Conservation (phyloP, 345 rosid genomes). For the Brassica incana region DNA sequence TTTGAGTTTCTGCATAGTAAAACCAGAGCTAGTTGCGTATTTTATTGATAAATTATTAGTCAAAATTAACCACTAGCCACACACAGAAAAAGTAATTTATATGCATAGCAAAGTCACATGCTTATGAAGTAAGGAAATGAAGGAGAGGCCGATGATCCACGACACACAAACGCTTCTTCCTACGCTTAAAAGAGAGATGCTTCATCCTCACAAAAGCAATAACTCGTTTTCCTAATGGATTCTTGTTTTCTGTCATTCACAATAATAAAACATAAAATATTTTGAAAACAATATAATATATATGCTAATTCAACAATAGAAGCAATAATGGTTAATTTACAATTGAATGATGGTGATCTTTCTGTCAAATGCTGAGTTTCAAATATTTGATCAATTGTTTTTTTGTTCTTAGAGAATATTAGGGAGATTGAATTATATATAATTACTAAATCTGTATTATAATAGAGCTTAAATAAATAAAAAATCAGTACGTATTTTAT, state of each 20-base stretch:
- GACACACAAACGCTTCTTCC: slow-evolving; percentile 51
- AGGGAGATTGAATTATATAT: not conserved
- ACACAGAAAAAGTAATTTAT: not conserved
- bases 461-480: no score
- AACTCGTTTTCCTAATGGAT: slow-evolving; percentile 19
- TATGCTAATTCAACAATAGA: no score
- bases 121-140: slow-evolving; percentile 45
- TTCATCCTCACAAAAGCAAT: slow-evolving; percentile 66
- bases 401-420: not conserved
- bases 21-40: not conserved
- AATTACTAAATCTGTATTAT: not conserved
- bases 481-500: no score
- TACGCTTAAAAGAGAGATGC: slow-evolving; percentile 34
- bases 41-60: not conserved
- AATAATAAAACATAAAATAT: not conserved
- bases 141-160: slow-evolving; percentile 45
- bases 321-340: not conserved
- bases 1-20: not conserved
- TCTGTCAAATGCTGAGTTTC: not conserved
- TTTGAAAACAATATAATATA: no score
- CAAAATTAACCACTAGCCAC: slow-evolving; percentile 3
- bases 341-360: not conserved
- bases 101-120: slow-evolving; percentile 6
- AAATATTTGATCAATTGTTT: not conserved
- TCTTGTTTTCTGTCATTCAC: slow-evolving; percentile 34